phyloP scores from a whole-genome alignment of 306 rosid species.

The Datisca glomerata region DNA sequence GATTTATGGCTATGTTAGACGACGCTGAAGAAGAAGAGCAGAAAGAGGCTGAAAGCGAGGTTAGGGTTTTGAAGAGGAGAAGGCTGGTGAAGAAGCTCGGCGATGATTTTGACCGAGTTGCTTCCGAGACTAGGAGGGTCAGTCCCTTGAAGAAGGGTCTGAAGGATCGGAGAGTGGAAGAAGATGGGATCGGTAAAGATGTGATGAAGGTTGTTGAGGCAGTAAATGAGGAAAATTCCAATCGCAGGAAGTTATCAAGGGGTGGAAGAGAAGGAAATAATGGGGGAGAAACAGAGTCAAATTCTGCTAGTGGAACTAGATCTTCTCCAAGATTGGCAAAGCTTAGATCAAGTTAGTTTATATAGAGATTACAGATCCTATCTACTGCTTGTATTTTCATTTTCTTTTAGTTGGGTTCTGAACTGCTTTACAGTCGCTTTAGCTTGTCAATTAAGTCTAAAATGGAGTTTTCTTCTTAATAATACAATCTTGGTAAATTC shows the following conservation, averaged over 20 bases:
- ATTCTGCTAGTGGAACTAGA: background rate
- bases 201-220: conserved; percentile 22
- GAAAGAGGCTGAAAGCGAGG: background rate
- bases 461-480: background rate
- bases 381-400: background rate
- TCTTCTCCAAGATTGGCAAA: background rate
- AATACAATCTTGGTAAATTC: background rate
- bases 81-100: conserved; percentile 70
- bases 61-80: conserved; percentile 8
- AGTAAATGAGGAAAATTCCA: background rate
- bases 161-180: conserved; percentile 19
- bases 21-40: conserved; percentile 16
- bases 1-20: conserved; percentile 24
- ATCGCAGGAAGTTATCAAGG: background rate
- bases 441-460: background rate
- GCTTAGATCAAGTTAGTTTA: background rate
- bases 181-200: conserved; percentile 3
- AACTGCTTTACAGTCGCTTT: background rate
- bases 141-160: conserved; percentile 1
- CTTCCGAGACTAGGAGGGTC: conserved; percentile 20
- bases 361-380: background rate
- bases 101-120: conserved; percentile 75
- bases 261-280: background rate
- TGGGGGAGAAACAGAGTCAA: background rate
- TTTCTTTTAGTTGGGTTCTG: background rate